Base-by-base conservation (phyloP, 345 rosid genomes). In the Gossypium bickii region DNA sequence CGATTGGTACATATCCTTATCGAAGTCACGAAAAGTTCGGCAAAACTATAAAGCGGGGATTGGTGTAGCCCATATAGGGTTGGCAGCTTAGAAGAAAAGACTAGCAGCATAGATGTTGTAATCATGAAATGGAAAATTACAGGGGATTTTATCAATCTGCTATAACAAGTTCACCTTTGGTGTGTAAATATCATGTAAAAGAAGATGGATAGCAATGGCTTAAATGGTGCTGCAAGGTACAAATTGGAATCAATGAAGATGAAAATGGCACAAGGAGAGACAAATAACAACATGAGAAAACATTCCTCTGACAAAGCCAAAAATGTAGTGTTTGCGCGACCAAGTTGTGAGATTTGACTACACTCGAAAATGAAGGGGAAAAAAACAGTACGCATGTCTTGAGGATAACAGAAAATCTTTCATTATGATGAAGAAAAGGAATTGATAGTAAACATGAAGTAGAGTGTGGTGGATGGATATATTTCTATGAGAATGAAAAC, bases 401-500 rank as follows among this genome's bases (percentile, higher is more conserved):
- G 15, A 64, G 68, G n/a, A n/a, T 7, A 38, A 20, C 12, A 56
- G n/a, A 16, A 38, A 5, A 34, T 34, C 41, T 34, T 34, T 5
- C 7, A 34, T 34, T 34, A 34, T 34, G 41, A 34, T 5, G 41
- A 34, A 34, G 7, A 5, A 34, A 34, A 34, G 1, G 7, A 34
- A 34, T 34, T 34, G 7, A 34, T 5, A 34, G 7, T 34, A 6
- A 34, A 34, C 41, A 34, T 34, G 41, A 4, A 4, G 6, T 34
- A 4, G 6, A 34, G 1, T 34, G 6, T 29, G 38, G 1, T 29
- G 38, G 38, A 4, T 29, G 0, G 5, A 29, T 29, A 0, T 29
- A 5, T 4, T 3, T 29, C 0, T 0, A 34, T 0, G 0, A 34
- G 0, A 5, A 5, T 34, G 0, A 34, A 34, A 34, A 34, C 0